Conservation (phyloP, 2,329 filamentous ascomycete species). For the Fusarium protoensiforme region DNA sequence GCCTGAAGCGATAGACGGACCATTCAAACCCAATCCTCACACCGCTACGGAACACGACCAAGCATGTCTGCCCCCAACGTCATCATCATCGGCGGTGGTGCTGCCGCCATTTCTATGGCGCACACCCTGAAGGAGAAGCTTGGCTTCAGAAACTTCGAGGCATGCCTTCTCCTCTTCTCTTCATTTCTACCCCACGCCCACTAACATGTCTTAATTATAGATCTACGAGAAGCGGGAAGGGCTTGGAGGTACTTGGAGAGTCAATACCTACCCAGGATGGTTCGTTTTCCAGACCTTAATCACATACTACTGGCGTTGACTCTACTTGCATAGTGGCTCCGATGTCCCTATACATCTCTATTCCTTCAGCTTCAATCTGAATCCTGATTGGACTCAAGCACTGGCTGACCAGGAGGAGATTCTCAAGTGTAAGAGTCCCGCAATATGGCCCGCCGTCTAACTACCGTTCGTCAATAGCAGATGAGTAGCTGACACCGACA, state of each 20-base stretch:
- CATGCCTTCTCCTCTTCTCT: background rate
- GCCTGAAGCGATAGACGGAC: no score
- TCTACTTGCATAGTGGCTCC: constrained; percentile 8
- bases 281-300: no score
- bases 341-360: constrained; percentile 47
- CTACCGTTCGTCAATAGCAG: background rate
- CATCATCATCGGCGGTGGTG: constrained; percentile 13
- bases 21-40: no score
- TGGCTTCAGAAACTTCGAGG: constrained; percentile 8
- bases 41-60: rapidly evolving
- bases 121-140: constrained; percentile 10
- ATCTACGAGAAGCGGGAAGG: constrained; percentile 31
- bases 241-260: constrained; percentile 33
- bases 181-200: background rate
- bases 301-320: no score
- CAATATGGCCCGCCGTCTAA: background rate
- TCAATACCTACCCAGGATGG: constrained; percentile 29
- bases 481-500: background rate
- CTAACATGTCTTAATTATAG: background rate
- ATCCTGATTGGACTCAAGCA: constrained; percentile 52
- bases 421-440: constrained; percentile 37
- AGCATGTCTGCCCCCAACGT: background rate
- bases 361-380: constrained; percentile 55
- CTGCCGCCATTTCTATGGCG: constrained; percentile 17
- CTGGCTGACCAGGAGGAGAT: constrained; percentile 51